These are phyloP conservation scores for Trichoderma polysporum DNA, from an alignment of 2,329 filamentous ascomycete species.

Conservation along the genomic window DNA sequence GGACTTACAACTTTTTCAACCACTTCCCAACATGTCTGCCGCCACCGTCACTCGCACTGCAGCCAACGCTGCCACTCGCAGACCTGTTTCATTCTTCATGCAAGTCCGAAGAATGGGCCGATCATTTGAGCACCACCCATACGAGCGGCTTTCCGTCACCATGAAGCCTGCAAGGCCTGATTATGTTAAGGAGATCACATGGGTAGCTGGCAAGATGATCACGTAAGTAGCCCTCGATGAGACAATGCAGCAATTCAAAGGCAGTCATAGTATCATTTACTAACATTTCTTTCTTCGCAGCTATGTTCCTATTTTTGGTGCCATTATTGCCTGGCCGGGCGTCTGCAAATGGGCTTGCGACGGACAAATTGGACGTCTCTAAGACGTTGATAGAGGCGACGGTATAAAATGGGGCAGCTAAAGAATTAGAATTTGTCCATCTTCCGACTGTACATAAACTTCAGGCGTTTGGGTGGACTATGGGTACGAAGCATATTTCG, in stretches of 20 bases:
- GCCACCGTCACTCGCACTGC: conserved; percentile 1
- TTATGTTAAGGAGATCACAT: conserved; percentile 5
- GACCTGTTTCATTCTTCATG: conserved; percentile 13
- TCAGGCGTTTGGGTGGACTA: conserved; percentile 10
- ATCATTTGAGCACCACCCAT: conserved; percentile 13
- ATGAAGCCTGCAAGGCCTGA: not conserved
- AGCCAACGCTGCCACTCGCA: not conserved
- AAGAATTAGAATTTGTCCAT: conserved; percentile 7
- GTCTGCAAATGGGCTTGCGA: conserved; percentile 5
- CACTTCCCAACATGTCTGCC: conserved; percentile 11
- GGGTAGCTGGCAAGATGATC: not conserved
- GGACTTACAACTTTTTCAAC: not conserved
- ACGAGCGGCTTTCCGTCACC: conserved; percentile 7
- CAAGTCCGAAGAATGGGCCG: conserved; percentile 14
- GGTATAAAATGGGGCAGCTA: not conserved
- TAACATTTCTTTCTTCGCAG: not conserved
- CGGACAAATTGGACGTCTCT: conserved; percentile 18
- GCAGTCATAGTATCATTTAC: not conserved
- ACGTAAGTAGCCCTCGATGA: conserved; percentile 2
- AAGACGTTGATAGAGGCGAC: not conserved
- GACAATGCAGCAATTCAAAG: not conserved
- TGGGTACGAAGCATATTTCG: conserved; percentile 13
- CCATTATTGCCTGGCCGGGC: conserved; percentile 17
- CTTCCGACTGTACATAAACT: conserved; percentile 15
- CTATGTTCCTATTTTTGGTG: conserved; percentile 10